These are phyloP conservation scores for Cladosporium oxysporum DNA, from an alignment of 2,329 filamentous ascomycete species.

Conservation along the genomic window DNA sequence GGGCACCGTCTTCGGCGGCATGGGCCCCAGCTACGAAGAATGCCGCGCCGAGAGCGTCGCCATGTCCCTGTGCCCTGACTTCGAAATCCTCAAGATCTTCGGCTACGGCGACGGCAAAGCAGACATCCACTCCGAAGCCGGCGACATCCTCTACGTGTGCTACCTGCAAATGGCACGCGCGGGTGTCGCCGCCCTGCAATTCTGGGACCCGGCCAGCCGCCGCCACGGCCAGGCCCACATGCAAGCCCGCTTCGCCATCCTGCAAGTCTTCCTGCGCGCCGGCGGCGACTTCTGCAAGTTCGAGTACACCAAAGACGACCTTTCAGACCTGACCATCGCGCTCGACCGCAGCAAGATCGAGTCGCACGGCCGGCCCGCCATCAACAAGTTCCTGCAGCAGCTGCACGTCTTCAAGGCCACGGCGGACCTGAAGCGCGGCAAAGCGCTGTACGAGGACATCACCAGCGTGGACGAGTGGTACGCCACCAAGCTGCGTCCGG, in stretches of 20 bases:
- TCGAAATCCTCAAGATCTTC: conserved; percentile 84
- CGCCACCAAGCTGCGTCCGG: conserved; percentile 74
- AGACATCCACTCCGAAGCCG: conserved; percentile 74
- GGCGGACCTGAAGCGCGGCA: conserved; percentile 77
- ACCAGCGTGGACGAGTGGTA: conserved; percentile 85
- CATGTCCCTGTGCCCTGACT: conserved; percentile 88
- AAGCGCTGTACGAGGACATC: conserved; percentile 78
- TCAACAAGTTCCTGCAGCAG: conserved; percentile 85
- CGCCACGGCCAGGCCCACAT: conserved; percentile 62
- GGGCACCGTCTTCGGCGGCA: conserved; percentile 85
- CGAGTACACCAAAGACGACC: conserved; percentile 65
- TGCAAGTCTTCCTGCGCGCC: conserved; percentile 80
- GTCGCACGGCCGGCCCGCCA: conserved; percentile 76
- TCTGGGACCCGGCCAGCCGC: conserved; percentile 84
- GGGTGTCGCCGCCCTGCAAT: conserved; percentile 84
- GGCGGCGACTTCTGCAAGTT: conserved; percentile 86
- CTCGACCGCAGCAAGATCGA: conserved; percentile 86
- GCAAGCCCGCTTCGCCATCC: conserved; percentile 86
- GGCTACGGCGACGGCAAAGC: conserved; percentile 78
- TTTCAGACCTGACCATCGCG: conserved; percentile 78
- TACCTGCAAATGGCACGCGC: conserved; percentile 94
- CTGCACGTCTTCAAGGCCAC: conserved; percentile 91
- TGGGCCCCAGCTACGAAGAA: conserved; percentile 89
- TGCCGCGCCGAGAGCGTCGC: conserved; percentile 93
- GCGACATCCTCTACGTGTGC: conserved; percentile 81